A percentile compares a stretch with the other conserved stretches of the same genome.
Conservation (phyloP, 2,329 filamentous ascomycete species). For the Xylaria sp. region DNA sequence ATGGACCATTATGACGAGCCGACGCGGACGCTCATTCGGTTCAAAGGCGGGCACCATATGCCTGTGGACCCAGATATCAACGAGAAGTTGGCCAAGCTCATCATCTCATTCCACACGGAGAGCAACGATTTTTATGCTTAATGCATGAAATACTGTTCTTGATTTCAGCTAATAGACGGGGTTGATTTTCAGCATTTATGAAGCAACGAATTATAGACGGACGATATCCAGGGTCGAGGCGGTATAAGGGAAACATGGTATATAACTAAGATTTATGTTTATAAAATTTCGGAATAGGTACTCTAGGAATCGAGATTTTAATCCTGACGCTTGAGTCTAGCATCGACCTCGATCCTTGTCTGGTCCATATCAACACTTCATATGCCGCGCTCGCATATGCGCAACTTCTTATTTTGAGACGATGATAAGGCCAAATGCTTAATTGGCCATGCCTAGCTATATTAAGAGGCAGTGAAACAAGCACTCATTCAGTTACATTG, state of each 20-base stretch:
- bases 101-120: constrained; percentile 26
- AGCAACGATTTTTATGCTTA: constrained; percentile 17
- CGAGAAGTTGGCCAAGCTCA: constrained; percentile 26
- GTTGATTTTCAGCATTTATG: neutral
- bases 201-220: constrained; percentile 3
- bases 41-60: constrained; percentile 35
- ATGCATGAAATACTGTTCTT: neutral
- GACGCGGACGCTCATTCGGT: constrained; percentile 22
- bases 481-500: too few relatives aligned
- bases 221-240: neutral
- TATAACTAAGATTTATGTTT: neutral
- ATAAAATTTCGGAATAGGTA: neutral
- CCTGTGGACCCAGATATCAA: constrained; percentile 31
- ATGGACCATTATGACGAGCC: constrained; percentile 34
- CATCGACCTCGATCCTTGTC: neutral
- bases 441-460: too few relatives aligned
- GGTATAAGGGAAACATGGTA: neutral
- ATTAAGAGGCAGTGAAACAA: too few relatives aligned
- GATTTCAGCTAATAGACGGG: neutral
- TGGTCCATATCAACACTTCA: neutral
- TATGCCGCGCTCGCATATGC: neutral
- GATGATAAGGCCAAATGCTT: neutral
- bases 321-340: neutral
- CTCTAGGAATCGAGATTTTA: neutral
- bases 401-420: neutral